Conservation (phyloP, 2,329 filamentous ascomycete genomes). For the Pseudopithomyces chartarum region DNA sequence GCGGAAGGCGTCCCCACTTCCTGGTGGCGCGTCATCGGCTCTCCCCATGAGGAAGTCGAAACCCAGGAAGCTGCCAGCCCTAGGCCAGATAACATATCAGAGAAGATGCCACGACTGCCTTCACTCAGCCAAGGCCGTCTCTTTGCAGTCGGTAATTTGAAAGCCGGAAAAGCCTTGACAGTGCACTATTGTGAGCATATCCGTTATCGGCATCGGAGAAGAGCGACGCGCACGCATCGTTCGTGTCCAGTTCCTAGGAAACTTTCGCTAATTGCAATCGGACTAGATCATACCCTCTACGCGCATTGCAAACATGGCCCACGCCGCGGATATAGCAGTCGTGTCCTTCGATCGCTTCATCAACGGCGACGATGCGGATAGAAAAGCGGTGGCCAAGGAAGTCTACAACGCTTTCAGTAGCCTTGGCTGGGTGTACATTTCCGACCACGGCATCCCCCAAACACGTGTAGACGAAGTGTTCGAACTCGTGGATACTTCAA, state of each 20-base stretch:
- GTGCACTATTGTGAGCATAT: not conserved
- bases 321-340: conserved; percentile 26
- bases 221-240: too few species aligned
- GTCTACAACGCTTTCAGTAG: conserved; percentile 47
- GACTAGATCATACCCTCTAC: too few species aligned
- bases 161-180: not conserved
- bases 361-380: conserved; percentile 23
- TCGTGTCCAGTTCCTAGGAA: too few species aligned
- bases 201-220: too few species aligned
- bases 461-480: conserved; percentile 37
- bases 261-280: not conserved
- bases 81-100: not conserved
- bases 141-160: not conserved
- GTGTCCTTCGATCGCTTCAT: conserved; percentile 33
- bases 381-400: conserved; percentile 28
- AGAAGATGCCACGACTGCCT: not conserved
- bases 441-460: conserved; percentile 47
- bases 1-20: not conserved
- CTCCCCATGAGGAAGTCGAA: not conserved
- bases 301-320: conserved; percentile 8
- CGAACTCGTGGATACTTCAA: conserved; percentile 22
- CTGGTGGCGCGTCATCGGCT: not conserved
- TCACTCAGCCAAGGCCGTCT: not conserved
- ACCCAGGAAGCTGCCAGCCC: not conserved
- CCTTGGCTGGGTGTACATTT: conserved; percentile 51